Evolutionary conservation across 2,329 filamentous ascomycete species (phyloP), one percentile per base, ranked within the genome.

Genomic region (Biscogniauxia sp.): DNA sequence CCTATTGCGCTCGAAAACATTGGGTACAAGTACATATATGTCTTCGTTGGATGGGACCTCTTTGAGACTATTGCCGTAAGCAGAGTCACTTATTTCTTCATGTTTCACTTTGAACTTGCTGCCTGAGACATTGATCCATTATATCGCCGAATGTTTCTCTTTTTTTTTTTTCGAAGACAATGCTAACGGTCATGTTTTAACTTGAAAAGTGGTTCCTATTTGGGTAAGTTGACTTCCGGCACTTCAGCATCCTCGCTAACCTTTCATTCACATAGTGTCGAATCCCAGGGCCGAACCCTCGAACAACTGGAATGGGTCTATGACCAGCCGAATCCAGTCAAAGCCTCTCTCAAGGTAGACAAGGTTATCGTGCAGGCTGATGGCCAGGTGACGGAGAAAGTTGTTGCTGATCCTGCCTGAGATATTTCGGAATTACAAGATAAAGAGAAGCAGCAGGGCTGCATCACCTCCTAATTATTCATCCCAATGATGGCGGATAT

Each of bases 221-320:
- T 59, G 73, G 78, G 78, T 81, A 73, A 65, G 77, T 54, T 51
- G 6, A 8, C 28, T 19, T 19, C 28, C 49, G 23, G 20, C 1
- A 59, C 32, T 56, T 61, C 53, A 56, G 20, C 19, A 25, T 7
- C 32, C 19, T 15, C 45, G 25, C 64, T 69, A 51, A 67, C 54
- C 9, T 37, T n/a, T 23, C 20, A 13, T 23, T 17, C 19, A 23
- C 25, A 51, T 58, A 80, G 79, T 68, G 79, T 82, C 64, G 79
- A 82, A 65, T 77, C 78, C 3, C 79, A 82, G 62, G 80, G 80
- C 54, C 79, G 79, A 49, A 81, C 80, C 3, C 76, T 82, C 25
- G 80, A 82, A 65, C 74, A 82, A 67, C 74, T 82, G 41, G 79
- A 80, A 64, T 80, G 79, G 78, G 77, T 82, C 11, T 82, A 82